These are phyloP conservation scores for Nitzschia inconspicua DNA, from an alignment of 108 stramenopile species.

Conservation along the genomic window DNA sequence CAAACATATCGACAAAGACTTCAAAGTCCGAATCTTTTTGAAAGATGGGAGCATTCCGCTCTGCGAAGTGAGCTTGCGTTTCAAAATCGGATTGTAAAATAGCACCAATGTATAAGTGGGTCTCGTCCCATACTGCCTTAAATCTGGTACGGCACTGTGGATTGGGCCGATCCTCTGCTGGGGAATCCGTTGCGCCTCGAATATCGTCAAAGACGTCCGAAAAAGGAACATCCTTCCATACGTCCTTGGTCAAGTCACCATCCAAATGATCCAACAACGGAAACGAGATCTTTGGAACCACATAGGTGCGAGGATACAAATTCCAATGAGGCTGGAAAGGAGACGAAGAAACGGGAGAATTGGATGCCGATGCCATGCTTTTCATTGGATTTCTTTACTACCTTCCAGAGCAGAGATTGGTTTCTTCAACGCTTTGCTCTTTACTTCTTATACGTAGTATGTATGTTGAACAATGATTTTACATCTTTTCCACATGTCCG, in stretches of 20 bases:
- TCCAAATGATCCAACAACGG: constrained; percentile 43
- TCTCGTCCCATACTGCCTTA: constrained; percentile 82
- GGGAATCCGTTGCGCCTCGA: constrained; percentile 34
- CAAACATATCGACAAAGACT: constrained; percentile 80
- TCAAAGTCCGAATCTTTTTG: constrained; percentile 83
- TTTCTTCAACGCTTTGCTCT: no score
- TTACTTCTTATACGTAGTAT: no score
- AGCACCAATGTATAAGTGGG: constrained; percentile 72
- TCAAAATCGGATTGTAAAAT: constrained; percentile 37
- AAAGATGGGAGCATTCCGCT: constrained; percentile 81
- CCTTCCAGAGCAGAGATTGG: no score
- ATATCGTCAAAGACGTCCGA: constrained; percentile 79
- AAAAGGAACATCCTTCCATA: constrained; percentile 68
- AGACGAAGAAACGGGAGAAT: no score
- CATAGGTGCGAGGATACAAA: constrained; percentile 42
- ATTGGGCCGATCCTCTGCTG: constrained; percentile 35
- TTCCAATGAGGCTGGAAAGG: constrained; percentile 35
- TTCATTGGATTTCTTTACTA: no score
- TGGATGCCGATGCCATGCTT: no score
- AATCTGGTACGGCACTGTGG: constrained; percentile 50
- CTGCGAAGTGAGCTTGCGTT: constrained; percentile 43
- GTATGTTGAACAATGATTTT: no score
- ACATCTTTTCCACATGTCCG: no score
- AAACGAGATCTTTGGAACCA: constrained; percentile 24
- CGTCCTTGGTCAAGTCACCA: constrained; percentile 67